Base-by-base conservation (phyloP, 345 rosid genomes). In the Melastoma malabathricum region DNA sequence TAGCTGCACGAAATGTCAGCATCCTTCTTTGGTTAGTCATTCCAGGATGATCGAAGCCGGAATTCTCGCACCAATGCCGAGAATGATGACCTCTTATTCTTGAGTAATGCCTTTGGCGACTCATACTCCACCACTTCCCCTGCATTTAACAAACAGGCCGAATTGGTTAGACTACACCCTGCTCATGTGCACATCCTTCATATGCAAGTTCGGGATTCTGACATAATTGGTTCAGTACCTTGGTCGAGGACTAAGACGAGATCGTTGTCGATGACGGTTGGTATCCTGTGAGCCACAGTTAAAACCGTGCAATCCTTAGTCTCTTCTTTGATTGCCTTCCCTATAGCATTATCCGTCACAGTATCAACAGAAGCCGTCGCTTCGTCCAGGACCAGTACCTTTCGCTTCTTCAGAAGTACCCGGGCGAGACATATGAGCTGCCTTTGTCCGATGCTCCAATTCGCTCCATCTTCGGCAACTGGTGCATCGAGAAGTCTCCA, bases 361-460 rank as follows among this genome's bases (percentile, higher is more conserved):
- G 54, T 51, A 41, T 51, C 54, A 13, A 51, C 41, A 1, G 54
- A 51, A 29, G 54, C 54, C 2, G 54, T 51, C 3, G 54, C 54
- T 43, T 51, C 44, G 18, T 51, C 54, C 41, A 51, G 41, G 41
- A 51, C 54, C 54, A 51, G 41, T 39, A 51, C 41, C 23, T 43
- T 51, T 51, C 54, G 27, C 43, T 31, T 51, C 54, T 51, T 51
- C 44, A 31, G 25, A 89, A 86, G 71, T 15, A 75, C 90, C 63
- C 97, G 74, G 3, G 84, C 86, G 15, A 89, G 75, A 67, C 97
- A 86, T 50, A 81, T 72, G 43, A 89, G 84, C 59, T 89, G 97
- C 61, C 97, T 81, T 67, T 89, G 97, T 47, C 96, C 97, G 25
- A 86, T 80, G 46, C 96, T 86, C 88, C 86, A 90, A 67, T 86